These are phyloP conservation scores for Plasmopara viticola DNA, from an alignment of 352 stramenopile genomes.

Conservation along the genomic window DNA sequence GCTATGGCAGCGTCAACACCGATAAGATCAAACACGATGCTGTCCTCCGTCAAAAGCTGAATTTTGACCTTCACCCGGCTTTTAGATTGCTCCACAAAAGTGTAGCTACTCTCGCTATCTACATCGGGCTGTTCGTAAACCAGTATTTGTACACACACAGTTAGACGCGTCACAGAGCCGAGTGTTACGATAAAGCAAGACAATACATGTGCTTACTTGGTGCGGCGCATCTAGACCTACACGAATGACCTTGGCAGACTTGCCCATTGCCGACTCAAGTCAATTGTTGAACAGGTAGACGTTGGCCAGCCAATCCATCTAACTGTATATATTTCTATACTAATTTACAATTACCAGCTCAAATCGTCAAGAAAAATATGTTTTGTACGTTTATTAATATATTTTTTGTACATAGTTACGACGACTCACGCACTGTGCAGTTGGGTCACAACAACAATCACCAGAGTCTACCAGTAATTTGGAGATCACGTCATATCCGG, in stretches of 20 bases:
- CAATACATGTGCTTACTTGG: slow-evolving; percentile 33
- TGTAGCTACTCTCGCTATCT: slow-evolving; percentile 62
- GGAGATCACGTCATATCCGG: too few relatives aligned
- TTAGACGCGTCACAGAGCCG: slow-evolving; percentile 5
- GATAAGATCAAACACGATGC: slow-evolving; percentile 90
- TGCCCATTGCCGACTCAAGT: slow-evolving; percentile 57
- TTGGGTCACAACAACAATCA: too few relatives aligned
- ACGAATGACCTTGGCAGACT: slow-evolving; percentile 68
- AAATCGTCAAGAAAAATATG: too few relatives aligned
- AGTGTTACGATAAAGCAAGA: background rate
- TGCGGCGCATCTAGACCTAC: slow-evolving; percentile 72
- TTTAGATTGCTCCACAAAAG: slow-evolving; percentile 79
- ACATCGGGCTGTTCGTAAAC: slow-evolving; percentile 47
- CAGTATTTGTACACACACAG: slow-evolving; percentile 2
- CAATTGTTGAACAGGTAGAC: background rate
- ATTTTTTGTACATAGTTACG: too few relatives aligned
- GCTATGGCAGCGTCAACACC: slow-evolving; percentile 89
- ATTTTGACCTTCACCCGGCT: slow-evolving; percentile 84
- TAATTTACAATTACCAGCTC: too few relatives aligned
- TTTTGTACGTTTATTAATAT: too few relatives aligned
- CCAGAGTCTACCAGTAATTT: too few relatives aligned
- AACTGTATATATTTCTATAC: too few relatives aligned
- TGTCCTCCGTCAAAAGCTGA: slow-evolving; percentile 73
- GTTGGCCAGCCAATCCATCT: background rate
- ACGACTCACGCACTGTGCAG: too few relatives aligned